phyloP scores from a whole-genome alignment of 2,329 filamentous ascomycete genomes.

The Xylaria sp. region DNA sequence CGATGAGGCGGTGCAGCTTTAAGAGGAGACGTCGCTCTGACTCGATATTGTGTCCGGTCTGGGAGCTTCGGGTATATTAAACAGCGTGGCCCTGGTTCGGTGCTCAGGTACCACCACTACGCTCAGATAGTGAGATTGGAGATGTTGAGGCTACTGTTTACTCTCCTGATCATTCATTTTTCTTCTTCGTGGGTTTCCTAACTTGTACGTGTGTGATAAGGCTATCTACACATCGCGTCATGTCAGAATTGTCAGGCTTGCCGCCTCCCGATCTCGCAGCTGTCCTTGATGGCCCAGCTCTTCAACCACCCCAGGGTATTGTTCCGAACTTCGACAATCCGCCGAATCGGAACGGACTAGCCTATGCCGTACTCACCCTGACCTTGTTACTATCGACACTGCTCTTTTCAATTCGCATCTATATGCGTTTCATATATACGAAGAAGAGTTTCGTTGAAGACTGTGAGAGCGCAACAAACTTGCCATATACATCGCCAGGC shows the following conservation, averaged over 20 bases:
- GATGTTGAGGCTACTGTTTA: too few species aligned
- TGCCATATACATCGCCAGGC: not conserved
- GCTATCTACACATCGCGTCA: too few species aligned
- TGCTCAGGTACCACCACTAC: too few species aligned
- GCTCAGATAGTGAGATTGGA: too few species aligned
- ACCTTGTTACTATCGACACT: not conserved
- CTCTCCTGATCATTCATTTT: too few species aligned
- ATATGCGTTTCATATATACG: not conserved
- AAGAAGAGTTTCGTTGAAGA: not conserved
- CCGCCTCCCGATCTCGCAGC: not conserved
- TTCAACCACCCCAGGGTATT: not conserved
- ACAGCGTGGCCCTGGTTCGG: too few species aligned
- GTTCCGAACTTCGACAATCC: slow-evolving; percentile 1
- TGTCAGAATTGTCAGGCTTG: not conserved
- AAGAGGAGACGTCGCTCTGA: too few species aligned
- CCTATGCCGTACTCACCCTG: not conserved
- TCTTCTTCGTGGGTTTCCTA: too few species aligned
- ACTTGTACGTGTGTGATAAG: too few species aligned
- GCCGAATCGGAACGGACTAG: slow-evolving; percentile 1
- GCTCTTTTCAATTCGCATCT: not conserved
- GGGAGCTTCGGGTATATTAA: too few species aligned
- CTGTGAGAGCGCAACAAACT: not conserved
- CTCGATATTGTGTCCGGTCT: too few species aligned
- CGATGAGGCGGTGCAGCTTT: too few species aligned
- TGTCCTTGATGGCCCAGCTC: not conserved